Evolutionary conservation across 2,329 filamentous ascomycete genomes (phyloP), one percentile per base, ranked within the genome.

Genomic region (Stachybotrys elegans): DNA sequence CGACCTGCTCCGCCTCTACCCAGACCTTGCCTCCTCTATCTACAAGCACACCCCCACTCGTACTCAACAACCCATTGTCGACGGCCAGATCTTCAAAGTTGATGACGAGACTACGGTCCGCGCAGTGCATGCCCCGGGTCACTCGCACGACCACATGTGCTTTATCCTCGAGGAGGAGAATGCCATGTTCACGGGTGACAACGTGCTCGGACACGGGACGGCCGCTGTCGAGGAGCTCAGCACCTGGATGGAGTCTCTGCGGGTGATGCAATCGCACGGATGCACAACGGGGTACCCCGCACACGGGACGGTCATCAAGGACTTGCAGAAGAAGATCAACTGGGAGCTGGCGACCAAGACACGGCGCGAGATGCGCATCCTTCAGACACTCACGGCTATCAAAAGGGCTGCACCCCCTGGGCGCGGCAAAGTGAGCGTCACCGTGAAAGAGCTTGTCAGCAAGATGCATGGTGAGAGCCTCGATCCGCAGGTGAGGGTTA

Each of bases 101-200:
- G 54, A 59, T n/a, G 79, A 78, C 5, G n/a, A n/a, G n/a, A 78
- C 74, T 0, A 84, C 78, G 1, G 57, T 90, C 35, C 71, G 65
- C 17, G 83, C 84, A 0, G 68, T 80, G 22, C 70, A 84, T 60
- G 81, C 78, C 4, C 85, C 85, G 0, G 86, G 86, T 0, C 86
- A 90, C 60, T 80, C 86, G 2, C 66, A 66, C 4, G 84, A 89
- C 57, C 86, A 89, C 62, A 81, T 85, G 74, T 77, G 56, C 3
- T 63, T 86, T 14, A 60, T 85, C 3, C 73, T 81, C 43, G 55
- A 51, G 16, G 83, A 86, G 54, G 81, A 86, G 52, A 71, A 81
- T 51, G 78, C 81, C 13, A 73, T 88, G 59, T 86, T 88, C 61
- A 87, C 84, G 0, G 84, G 81, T 6, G 84, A 88, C 62, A 88